Evolutionary conservation across 1,139 yeast species (phyloP).

Genomic region (Blastobotrys illinoisensis): DNA sequence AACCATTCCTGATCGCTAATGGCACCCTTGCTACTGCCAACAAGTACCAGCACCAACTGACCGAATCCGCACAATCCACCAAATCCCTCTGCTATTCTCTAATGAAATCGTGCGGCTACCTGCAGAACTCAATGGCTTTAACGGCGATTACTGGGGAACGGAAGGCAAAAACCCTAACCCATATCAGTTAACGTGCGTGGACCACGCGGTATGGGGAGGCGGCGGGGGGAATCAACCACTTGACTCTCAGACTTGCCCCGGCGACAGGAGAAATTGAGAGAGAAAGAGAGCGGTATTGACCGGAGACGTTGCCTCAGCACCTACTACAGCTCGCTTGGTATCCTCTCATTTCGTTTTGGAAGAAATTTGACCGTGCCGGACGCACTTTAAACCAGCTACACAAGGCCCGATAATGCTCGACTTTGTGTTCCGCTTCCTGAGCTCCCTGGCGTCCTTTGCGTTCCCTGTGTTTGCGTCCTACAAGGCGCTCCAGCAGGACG

Average conservation of each 20-base stretch:
- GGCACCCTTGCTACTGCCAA: too few relatives aligned
- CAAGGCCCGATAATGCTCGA: conserved; percentile 2
- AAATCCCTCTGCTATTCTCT: too few relatives aligned
- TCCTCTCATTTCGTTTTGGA: neutral
- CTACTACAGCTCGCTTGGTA: neutral
- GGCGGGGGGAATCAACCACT: neutral
- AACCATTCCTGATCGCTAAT: too few relatives aligned
- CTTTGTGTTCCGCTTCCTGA: conserved; percentile 7
- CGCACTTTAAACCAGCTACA: too few relatives aligned
- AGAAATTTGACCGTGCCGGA: too few relatives aligned
- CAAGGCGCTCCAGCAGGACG: conserved; percentile 46
- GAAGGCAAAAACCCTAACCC: neutral
- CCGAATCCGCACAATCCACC: too few relatives aligned
- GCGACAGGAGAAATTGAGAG: neutral
- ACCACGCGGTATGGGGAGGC: neutral
- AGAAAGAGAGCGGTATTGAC: neutral
- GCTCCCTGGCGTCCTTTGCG: conserved; percentile 38
- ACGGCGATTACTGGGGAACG: too few relatives aligned
- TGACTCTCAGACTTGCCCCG: neutral
- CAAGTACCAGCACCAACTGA: too few relatives aligned
- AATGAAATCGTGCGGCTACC: too few relatives aligned
- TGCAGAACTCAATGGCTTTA: too few relatives aligned
- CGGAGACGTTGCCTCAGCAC: neutral
- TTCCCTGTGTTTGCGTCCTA: conserved; percentile 58
- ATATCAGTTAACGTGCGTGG: neutral